Evolutionary conservation across 495 filamentous ascomycete genomes (phyloP).

Genomic region (Penicillium silybi): DNA sequence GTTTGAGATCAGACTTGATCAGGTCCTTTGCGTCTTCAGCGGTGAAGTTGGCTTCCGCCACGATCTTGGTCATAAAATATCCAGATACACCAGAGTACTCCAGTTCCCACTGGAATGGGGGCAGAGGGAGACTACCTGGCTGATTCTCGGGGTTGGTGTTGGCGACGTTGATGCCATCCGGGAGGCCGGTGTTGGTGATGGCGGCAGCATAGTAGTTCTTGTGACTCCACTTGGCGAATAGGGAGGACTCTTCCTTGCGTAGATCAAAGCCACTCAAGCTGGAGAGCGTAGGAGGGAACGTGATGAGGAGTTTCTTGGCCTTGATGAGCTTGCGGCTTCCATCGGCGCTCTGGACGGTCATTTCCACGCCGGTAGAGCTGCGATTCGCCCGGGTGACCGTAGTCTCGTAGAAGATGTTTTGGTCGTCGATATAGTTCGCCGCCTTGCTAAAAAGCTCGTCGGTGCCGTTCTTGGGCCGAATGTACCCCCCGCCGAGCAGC

Average conservation of each 20-base stretch:
- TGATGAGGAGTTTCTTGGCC: slow-evolving; percentile 43
- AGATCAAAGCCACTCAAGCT: slow-evolving; percentile 36
- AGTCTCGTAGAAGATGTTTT: slow-evolving; percentile 3
- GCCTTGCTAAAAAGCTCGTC: slow-evolving; percentile 2
- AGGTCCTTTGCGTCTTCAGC: slow-evolving; percentile 6
- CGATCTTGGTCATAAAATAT: slow-evolving; percentile 10
- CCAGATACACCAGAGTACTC: slow-evolving; percentile 10
- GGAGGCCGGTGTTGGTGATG: slow-evolving; percentile 13
- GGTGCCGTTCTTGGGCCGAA: slow-evolving; percentile 7
- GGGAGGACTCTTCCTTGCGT: slow-evolving; percentile 19
- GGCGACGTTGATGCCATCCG: slow-evolving; percentile 7
- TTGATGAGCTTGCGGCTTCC: slow-evolving; percentile 35
- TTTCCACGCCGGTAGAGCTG: slow-evolving; percentile 4
- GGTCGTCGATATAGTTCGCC: slow-evolving; percentile 1
- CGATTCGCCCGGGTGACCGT: slow-evolving; percentile 8
- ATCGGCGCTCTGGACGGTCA: slow-evolving; percentile 26
- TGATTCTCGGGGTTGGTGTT: slow-evolving; percentile 8
- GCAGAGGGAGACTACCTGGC: slow-evolving; percentile 20
- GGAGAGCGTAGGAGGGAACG: slow-evolving; percentile 27
- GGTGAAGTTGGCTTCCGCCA: slow-evolving; percentile 6
- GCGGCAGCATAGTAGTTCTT: slow-evolving; percentile 20
- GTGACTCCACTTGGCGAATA: slow-evolving; percentile 38
- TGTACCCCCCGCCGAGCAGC: slow-evolving; percentile 1
- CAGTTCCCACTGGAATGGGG: slow-evolving; percentile 5
- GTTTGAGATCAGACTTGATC: slow-evolving; percentile 10